Conservation (phyloP, 495 filamentous ascomycete species). For the Tuber aestivum region DNA sequence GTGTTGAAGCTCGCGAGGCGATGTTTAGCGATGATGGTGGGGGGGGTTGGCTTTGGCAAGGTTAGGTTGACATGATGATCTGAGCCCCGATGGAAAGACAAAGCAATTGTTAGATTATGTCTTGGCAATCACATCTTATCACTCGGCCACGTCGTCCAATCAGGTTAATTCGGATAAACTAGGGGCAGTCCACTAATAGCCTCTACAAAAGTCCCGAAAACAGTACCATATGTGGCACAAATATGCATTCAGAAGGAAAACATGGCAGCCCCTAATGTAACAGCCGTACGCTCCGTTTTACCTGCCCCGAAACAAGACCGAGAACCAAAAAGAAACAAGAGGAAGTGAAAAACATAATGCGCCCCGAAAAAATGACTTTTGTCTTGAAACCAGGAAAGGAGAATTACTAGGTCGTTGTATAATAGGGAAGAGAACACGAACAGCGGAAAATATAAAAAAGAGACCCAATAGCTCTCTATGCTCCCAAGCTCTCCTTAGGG, state of each 20-base stretch:
- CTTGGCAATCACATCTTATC: background rate
- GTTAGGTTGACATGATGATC: background rate
- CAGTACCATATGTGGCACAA: background rate
- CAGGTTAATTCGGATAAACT: background rate
- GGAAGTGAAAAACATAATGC: background rate
- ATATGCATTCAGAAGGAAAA: background rate
- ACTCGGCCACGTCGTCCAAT: background rate
- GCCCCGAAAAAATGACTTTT: slow-evolving; percentile 1
- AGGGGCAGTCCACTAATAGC: background rate
- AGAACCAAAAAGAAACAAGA: background rate
- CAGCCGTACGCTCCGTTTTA: background rate
- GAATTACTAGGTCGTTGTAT: background rate
- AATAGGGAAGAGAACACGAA: background rate
- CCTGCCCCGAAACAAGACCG: background rate
- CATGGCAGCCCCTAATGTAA: background rate
- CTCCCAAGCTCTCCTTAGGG: slow-evolving; percentile 56
- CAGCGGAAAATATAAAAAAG: background rate
- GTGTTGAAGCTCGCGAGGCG: background rate
- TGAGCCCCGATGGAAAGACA: background rate
- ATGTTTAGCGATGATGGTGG: background rate
- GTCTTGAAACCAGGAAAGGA: background rate
- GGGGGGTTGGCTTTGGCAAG: background rate
- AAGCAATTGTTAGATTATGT: background rate
- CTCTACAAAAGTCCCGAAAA: background rate
- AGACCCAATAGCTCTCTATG: slow-evolving; percentile 15